Evolutionary conservation across 2,329 filamentous ascomycete genomes (phyloP).

Genomic region (Nigrograna mackinnonii): DNA sequence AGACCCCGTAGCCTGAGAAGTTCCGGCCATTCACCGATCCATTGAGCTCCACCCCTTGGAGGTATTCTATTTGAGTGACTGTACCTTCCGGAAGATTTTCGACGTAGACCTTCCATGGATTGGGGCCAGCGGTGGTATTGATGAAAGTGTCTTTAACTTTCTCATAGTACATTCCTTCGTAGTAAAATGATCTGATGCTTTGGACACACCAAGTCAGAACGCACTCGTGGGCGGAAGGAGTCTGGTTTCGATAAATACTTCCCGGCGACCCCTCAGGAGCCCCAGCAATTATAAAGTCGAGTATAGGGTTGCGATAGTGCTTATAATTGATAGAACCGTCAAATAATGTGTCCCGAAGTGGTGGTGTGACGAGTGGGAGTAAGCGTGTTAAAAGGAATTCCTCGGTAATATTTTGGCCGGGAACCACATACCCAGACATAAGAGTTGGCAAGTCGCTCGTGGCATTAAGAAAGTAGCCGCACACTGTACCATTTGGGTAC

Average conservation of each 20-base stretch:
- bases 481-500: slow-evolving; percentile 4
- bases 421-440: slow-evolving; percentile 8
- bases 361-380: slow-evolving; percentile 9
- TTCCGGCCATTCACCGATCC: not conserved
- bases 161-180: slow-evolving; percentile 12
- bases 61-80: slow-evolving; percentile 1
- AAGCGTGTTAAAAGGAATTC: slow-evolving; percentile 18
- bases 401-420: not conserved
- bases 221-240: slow-evolving; percentile 11
- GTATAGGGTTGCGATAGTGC: slow-evolving; percentile 7
- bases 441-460: slow-evolving; percentile 4
- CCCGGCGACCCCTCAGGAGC: slow-evolving; percentile 2
- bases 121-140: slow-evolving; percentile 12
- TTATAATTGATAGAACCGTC: slow-evolving; percentile 23
- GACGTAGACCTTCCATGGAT: slow-evolving; percentile 5
- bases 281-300: slow-evolving; percentile 3
- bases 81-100: not conserved
- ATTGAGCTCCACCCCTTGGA: slow-evolving; percentile 9
- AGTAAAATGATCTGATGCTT: slow-evolving; percentile 14
- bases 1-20: slow-evolving; percentile 6
- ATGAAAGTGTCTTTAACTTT: slow-evolving; percentile 9
- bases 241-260: slow-evolving; percentile 7
- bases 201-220: slow-evolving; percentile 18
- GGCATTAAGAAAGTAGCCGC: slow-evolving; percentile 7
- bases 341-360: slow-evolving; percentile 1